Evolutionary conservation across 768 basidiomycete genomes (phyloP), one percentile per base, ranked within the genome.

Genomic region (Phylloporus rhodoxanthus): DNA sequence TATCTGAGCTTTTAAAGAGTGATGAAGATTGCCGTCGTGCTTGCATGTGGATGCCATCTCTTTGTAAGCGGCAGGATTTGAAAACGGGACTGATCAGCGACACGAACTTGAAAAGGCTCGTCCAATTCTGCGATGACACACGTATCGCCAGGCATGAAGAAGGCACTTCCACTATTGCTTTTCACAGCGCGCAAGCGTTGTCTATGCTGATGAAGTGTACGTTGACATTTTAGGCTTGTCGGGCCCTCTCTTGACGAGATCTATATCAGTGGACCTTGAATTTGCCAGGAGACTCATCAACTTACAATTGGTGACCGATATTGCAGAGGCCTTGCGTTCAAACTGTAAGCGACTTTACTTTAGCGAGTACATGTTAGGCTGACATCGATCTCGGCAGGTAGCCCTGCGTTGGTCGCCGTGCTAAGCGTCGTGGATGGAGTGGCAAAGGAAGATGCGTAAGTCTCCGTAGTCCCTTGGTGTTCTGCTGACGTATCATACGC

Each of bases 1-100:
- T 66, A 2, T 38, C 54, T 8, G 41, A 17, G 3, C 52, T 68
- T 19, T 52, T 66, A 23, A 34, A 52, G 5, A 38, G 41, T 13
- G 14, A 30, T 4, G 13, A 8, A 8, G 36, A 62, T 8, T 26
- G 40, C 39, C 53, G 47, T 37, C 64, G 62, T 3, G 65, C 55
- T 29, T 68, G 66, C 55, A 56, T 54, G 5, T 68, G 52, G 37
- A 26, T 66, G 5, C 66, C 66, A 0, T 59, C 65, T 8, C 63
- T 66, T 33, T 68, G 59, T 51, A 61, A 64, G 32, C 45, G 52
- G 14, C 0, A 20, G 2, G 49, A 52, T 2, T 34, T 68, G 28
- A 57, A 37, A 33, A 19, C 23, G 0, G 41, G 39, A 14, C 25
- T 68, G 11, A 43, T 62, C 13, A 54, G 11, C 15, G 23, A 68